Conservation (phyloP, 495 filamentous ascomycete species). For the Cryomyces minteri region DNA sequence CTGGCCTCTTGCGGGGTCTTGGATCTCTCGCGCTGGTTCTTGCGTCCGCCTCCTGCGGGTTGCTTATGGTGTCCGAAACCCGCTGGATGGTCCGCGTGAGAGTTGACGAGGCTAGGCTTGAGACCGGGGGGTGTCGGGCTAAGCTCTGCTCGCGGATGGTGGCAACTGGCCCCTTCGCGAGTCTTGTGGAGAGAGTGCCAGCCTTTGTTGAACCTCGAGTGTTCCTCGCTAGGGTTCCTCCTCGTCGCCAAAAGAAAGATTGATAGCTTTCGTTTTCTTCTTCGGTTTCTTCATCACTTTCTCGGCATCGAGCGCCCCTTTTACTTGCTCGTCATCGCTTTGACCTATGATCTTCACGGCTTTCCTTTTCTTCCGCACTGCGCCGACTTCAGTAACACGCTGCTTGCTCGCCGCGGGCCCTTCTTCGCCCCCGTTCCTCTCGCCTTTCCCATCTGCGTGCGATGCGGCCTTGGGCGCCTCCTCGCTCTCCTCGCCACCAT, state of each 20-base stretch:
- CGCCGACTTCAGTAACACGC: conserved; percentile 6
- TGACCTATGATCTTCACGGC: conserved; percentile 15
- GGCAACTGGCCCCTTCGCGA: too few species aligned
- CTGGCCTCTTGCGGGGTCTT: too few species aligned
- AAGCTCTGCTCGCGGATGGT: too few species aligned
- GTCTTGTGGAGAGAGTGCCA: too few species aligned
- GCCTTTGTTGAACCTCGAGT: too few species aligned
- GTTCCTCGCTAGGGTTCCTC: too few species aligned
- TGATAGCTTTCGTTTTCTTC: conserved; percentile 23
- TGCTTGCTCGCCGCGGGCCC: conserved; percentile 1
- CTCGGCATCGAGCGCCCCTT: not conserved
- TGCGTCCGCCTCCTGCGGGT: too few species aligned
- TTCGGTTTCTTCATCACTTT: conserved; percentile 13
- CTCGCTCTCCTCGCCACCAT: not conserved
- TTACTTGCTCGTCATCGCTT: conserved; percentile 7
- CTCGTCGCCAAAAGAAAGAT: conserved; percentile 21
- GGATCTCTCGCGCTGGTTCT: too few species aligned
- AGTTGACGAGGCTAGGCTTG: too few species aligned
- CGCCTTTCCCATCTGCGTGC: not conserved
- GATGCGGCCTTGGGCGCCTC: not conserved
- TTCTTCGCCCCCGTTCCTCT: not conserved
- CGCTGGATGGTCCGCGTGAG: too few species aligned
- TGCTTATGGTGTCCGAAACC: too few species aligned
- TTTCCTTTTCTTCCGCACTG: conserved; percentile 17
- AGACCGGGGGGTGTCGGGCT: too few species aligned